Conservation (phyloP, 2,329 filamentous ascomycete genomes). For the Penicillium sp. region DNA sequence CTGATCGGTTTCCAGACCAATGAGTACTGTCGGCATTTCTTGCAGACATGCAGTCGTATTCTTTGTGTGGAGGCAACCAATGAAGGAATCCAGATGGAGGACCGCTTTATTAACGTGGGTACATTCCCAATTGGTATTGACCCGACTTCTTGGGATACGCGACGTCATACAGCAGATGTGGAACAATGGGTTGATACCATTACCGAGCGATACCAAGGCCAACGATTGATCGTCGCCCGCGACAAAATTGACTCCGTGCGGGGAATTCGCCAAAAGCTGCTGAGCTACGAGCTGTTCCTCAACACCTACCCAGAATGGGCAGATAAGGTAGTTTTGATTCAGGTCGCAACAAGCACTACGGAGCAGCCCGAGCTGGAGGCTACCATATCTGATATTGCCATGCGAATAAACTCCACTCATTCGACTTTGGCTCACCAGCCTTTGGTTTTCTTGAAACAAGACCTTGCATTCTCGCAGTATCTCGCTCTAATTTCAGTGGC, state of each 20-base stretch:
- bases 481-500: constrained; percentile 87
- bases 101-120: constrained; percentile 87
- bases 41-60: constrained; percentile 91
- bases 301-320: constrained; percentile 91
- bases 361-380: constrained; percentile 86
- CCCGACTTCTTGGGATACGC: constrained; percentile 68
- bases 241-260: constrained; percentile 93
- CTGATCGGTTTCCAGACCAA: constrained; percentile 90
- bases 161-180: constrained; percentile 72
- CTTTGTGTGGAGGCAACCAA: constrained; percentile 86
- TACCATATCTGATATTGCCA: constrained; percentile 89
- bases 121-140: constrained; percentile 89
- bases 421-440: constrained; percentile 90
- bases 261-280: constrained; percentile 87
- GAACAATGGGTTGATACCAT: constrained; percentile 76
- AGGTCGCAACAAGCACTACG: constrained; percentile 87
- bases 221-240: constrained; percentile 85
- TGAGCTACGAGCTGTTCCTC: constrained; percentile 89
- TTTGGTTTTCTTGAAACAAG: constrained; percentile 89
- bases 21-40: constrained; percentile 90
- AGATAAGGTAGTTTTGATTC: constrained; percentile 83
- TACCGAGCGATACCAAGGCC: constrained; percentile 79
- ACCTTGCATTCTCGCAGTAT: constrained; percentile 90
- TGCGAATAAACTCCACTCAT: constrained; percentile 86
- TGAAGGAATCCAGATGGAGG: constrained; percentile 85